These are phyloP conservation scores for Dothideomycetes sp. DNA, from an alignment of 2,329 filamentous ascomycete genomes.

Conservation along the genomic window DNA sequence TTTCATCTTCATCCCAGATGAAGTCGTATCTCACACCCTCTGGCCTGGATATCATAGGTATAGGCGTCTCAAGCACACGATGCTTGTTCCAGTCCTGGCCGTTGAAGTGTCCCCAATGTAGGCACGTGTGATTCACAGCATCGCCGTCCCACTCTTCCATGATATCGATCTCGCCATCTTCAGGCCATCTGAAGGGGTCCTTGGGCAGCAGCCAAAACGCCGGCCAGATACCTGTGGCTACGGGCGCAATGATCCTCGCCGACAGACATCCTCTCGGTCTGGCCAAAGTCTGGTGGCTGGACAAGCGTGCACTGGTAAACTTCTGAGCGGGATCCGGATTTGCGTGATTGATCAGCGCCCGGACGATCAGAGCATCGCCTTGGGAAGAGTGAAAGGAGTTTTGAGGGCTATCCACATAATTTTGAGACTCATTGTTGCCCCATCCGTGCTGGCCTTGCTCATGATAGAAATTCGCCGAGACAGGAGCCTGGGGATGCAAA, in stretches of 20 bases:
- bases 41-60: slow-evolving; percentile 35
- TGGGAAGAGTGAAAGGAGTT: slow-evolving; percentile 47
- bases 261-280: slow-evolving; percentile 42
- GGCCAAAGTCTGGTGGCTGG: slow-evolving; percentile 40
- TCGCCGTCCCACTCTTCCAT: slow-evolving; percentile 53
- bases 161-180: slow-evolving; percentile 50
- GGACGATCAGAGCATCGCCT: slow-evolving; percentile 38
- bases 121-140: slow-evolving; percentile 42
- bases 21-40: slow-evolving; percentile 44
- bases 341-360: slow-evolving; percentile 33
- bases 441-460: slow-evolving; percentile 49
- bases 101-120: slow-evolving; percentile 48
- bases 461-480: slow-evolving; percentile 42
- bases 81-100: slow-evolving; percentile 47
- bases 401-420: slow-evolving; percentile 38
- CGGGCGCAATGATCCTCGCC: slow-evolving; percentile 41
- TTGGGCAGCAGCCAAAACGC: slow-evolving; percentile 50
- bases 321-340: slow-evolving; percentile 26
- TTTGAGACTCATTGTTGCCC: slow-evolving; percentile 51
- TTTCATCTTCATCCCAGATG: slow-evolving; percentile 41
- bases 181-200: slow-evolving; percentile 49
- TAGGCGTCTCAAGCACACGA: slow-evolving; percentile 39
- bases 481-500: slow-evolving; percentile 35
- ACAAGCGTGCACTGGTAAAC: slow-evolving; percentile 46
- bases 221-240: slow-evolving; percentile 48